Percentiles rank a stretch among this genome's conserved stretches.
Evolutionary conservation across 2,329 filamentous ascomycete genomes (phyloP).

Genomic region (Cordyceps farinosa): DNA sequence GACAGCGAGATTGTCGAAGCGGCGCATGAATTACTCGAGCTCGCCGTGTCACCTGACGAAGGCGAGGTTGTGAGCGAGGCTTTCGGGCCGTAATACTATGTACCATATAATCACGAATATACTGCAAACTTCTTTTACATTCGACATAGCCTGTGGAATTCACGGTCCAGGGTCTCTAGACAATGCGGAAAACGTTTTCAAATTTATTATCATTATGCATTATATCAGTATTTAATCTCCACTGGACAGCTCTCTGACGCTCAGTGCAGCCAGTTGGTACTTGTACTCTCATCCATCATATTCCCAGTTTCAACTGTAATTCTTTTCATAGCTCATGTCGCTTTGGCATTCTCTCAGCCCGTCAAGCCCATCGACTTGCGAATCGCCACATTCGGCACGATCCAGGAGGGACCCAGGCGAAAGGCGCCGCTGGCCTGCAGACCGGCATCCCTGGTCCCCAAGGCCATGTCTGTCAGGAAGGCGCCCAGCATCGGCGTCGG

Average conservation of each 20-base stretch:
- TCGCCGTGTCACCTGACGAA: conserved; percentile 73
- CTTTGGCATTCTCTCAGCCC: background rate
- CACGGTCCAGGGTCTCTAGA: background rate
- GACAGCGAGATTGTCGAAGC: conserved; percentile 74
- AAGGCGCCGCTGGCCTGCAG: conserved; percentile 29
- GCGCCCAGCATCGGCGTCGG: conserved; percentile 43
- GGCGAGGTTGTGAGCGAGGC: conserved; percentile 44
- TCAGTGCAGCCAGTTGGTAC: background rate
- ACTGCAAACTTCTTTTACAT: no score
- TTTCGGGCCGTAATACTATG: conserved; percentile 34
- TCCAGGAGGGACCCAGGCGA: conserved; percentile 32
- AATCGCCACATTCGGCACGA: conserved; percentile 36
- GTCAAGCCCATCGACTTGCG: conserved; percentile 31
- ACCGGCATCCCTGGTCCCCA: conserved; percentile 35
- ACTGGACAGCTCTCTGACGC: no score
- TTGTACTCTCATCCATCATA: background rate
- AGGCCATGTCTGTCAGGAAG: conserved; percentile 44
- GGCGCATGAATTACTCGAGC: conserved; percentile 77
- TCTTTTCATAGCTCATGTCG: background rate
- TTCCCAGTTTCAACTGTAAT: background rate
- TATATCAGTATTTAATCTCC: background rate
- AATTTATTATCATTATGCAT: background rate
- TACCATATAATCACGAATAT: background rate
- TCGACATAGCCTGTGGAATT: background rate
- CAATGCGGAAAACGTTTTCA: background rate